Base-by-base conservation (phyloP, 1,139 yeast genomes). In the Hanseniaspora uvarum region DNA sequence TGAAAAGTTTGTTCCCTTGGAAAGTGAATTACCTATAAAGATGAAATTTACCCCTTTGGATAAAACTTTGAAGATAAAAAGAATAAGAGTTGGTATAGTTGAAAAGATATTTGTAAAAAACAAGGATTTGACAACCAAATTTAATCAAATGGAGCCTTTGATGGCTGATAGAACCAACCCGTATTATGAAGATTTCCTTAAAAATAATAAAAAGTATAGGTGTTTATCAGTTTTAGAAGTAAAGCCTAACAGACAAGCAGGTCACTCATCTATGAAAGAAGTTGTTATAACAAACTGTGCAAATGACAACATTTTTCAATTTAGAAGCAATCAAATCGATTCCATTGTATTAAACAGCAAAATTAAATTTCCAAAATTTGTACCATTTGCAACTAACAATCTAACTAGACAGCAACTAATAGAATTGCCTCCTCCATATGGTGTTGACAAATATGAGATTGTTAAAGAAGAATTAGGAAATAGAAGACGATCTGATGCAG, bases 21-120 rank as follows among this genome's bases (percentile, higher is more conserved):
- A 89, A 2, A 75, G 82, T 8, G 81, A 80, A 50, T 63, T 78
- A 12, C 75, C 79, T 7, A 65, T 81, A 31, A 80, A 80, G 60
- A 75, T 88, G 59, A 85, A 83, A 64, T 72, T 88, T 39, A 77
- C 83, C 1, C 95, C 96, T 0, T 63, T 86, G 57, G 80, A 79
- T 3, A 83, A 83, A 64, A 78, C 80, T 58, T 77, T 88, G 3
- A 71, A 75, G 36, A 72, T 88, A 41, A 88, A 85, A 60, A 72
- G 95, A 60, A 75, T 88, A 52, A 79, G 82, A 57, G 77, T 87
- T 52, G 84, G 83, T 60, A 75, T 86, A 8, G 70, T 82, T 57
- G 96, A 88, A 65, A 76, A 82, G 56, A 78, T 84, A 16, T 78
- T 87, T 0, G 86, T 81, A 62, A 77, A 75, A 3, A 81, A 85